These are phyloP conservation scores for Parasitella parasitica DNA, from an alignment of 371 early-diverging fungal genomes.

Conservation along the genomic window DNA sequence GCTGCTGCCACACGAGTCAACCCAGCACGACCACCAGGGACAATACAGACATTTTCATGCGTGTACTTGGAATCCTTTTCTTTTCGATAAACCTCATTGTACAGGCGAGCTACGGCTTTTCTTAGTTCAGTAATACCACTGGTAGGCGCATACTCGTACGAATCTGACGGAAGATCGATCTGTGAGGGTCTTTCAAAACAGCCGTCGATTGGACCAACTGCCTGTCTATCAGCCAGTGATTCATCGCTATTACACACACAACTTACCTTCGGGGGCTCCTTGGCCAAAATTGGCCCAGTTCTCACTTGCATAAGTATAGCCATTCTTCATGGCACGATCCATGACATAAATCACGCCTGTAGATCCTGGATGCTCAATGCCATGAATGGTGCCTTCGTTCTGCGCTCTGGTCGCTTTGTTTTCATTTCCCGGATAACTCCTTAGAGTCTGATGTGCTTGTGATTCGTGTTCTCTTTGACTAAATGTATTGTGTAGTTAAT, in stretches of 20 bases:
- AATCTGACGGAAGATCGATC: constrained; percentile 20
- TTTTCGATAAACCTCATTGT: constrained; percentile 47
- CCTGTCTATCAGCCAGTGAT: neutral
- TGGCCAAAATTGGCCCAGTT: constrained; percentile 56
- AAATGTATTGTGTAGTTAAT: too few relatives aligned
- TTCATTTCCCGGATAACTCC: constrained; percentile 39
- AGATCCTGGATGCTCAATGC: constrained; percentile 44
- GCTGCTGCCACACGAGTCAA: constrained; percentile 50
- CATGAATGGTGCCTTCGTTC: constrained; percentile 20
- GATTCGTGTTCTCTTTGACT: constrained; percentile 22
- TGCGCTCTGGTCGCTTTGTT: constrained; percentile 12
- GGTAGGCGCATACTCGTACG: constrained; percentile 44
- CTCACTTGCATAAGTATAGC: constrained; percentile 31
- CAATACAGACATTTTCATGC: constrained; percentile 52
- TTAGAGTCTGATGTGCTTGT: constrained; percentile 32
- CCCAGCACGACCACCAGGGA: constrained; percentile 56
- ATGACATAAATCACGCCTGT: constrained; percentile 58
- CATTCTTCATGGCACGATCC: constrained; percentile 48
- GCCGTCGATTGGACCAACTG: constrained; percentile 43
- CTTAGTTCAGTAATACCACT: constrained; percentile 38
- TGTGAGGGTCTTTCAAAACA: constrained; percentile 36
- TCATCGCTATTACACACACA: neutral
- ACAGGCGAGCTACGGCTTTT: constrained; percentile 44
- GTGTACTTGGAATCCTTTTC: constrained; percentile 45
- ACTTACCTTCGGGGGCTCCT: constrained; percentile 55